These are phyloP conservation scores for Saccharomyces jurei DNA, from an alignment of 805 yeast genomes.

Conservation along the genomic window DNA sequence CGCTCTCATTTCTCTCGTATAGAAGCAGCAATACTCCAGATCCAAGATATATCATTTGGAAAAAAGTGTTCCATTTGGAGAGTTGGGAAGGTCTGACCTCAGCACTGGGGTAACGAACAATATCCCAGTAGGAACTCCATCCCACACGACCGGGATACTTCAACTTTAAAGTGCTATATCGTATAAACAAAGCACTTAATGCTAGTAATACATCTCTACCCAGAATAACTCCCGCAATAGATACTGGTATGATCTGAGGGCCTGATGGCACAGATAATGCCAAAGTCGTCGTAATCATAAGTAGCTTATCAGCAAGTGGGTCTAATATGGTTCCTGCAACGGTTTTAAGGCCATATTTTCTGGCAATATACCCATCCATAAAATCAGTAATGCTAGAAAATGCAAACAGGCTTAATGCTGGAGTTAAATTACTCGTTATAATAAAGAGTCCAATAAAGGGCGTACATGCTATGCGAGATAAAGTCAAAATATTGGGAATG, in stretches of 20 bases:
- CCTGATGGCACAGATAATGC: slow-evolving; percentile 49
- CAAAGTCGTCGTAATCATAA: slow-evolving; percentile 80
- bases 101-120: slow-evolving; percentile 64
- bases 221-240: slow-evolving; percentile 58
- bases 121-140: slow-evolving; percentile 63
- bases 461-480: slow-evolving; percentile 70
- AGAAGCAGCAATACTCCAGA: slow-evolving; percentile 38
- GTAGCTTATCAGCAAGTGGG: slow-evolving; percentile 88
- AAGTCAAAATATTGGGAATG: slow-evolving; percentile 77
- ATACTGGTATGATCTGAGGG: slow-evolving; percentile 61
- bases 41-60: slow-evolving; percentile 87
- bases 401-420: slow-evolving; percentile 66
- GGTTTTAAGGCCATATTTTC: slow-evolving; percentile 66
- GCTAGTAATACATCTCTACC: slow-evolving; percentile 79
- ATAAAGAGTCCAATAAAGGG: slow-evolving; percentile 81
- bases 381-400: slow-evolving; percentile 89
- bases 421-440: slow-evolving; percentile 49
- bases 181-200: slow-evolving; percentile 58
- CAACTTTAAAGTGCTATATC: slow-evolving; percentile 48
- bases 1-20: slow-evolving; percentile 7
- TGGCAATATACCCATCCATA: slow-evolving; percentile 85
- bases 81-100: slow-evolving; percentile 81
- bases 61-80: slow-evolving; percentile 81
- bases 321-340: slow-evolving; percentile 86
- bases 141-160: slow-evolving; percentile 33